Evolutionary conservation across 106 monocot genomes (phyloP).

Genomic region (Alisma plantagoaquatica): DNA sequence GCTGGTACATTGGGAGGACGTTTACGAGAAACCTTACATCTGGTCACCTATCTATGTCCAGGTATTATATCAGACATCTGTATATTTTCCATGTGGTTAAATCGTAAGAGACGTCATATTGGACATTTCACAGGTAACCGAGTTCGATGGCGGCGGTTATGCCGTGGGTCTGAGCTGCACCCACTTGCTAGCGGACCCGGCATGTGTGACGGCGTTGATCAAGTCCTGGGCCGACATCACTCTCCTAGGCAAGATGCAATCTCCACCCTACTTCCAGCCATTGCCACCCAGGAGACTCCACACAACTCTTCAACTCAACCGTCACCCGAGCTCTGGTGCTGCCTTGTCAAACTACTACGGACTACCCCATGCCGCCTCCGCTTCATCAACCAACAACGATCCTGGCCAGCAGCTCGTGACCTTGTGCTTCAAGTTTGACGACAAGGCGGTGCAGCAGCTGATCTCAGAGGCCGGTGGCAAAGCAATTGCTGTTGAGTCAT

Average conservation of each 20-base stretch:
- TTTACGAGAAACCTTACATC: background rate
- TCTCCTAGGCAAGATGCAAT: constrained; percentile 3
- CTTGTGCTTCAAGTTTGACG: constrained; percentile 1
- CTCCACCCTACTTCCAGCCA: constrained; percentile 8
- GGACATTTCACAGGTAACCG: too few relatives aligned
- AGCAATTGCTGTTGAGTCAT: background rate
- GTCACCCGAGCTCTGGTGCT: background rate
- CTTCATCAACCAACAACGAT: background rate
- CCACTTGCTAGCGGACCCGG: constrained; percentile 13
- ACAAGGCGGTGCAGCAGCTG: background rate
- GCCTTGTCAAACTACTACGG: constrained; percentile 2
- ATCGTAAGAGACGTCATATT: too few relatives aligned
- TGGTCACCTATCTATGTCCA: constrained; percentile 18
- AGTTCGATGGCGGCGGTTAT: constrained; percentile 14
- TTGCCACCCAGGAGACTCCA: background rate
- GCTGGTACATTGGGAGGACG: constrained; percentile 15
- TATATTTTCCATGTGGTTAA: too few relatives aligned
- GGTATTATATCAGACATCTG: too few relatives aligned
- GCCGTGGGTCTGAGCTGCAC: constrained; percentile 11
- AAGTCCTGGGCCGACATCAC: constrained; percentile 12
- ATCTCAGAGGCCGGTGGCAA: background rate
- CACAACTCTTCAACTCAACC: background rate
- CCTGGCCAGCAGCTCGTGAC: background rate
- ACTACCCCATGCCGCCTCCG: background rate
- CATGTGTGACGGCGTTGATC: constrained; percentile 1